These are phyloP conservation scores for Malania oleifera DNA, from an alignment of 164 flowering plant species.

Conservation along the genomic window DNA sequence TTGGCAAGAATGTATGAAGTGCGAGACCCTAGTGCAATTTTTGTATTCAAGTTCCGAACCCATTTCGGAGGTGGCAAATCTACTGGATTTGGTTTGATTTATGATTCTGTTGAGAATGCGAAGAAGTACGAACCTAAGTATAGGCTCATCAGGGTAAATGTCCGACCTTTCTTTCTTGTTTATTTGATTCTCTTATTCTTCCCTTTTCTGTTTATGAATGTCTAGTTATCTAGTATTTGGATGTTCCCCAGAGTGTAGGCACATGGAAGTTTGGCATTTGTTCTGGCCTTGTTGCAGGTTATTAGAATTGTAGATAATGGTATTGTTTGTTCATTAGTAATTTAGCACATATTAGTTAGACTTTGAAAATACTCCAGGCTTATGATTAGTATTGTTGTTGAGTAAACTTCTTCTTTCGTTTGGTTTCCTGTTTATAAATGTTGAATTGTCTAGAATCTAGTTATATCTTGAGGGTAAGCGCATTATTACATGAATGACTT, in stretches of 20 bases:
- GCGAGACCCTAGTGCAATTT: constrained; percentile 53
- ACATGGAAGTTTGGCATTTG: not conserved
- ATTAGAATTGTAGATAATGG: too few species aligned
- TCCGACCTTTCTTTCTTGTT: not conserved
- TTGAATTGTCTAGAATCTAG: too few species aligned
- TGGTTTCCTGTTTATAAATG: too few species aligned
- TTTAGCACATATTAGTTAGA: too few species aligned
- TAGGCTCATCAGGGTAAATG: constrained; percentile 68
- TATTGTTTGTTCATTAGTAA: too few species aligned
- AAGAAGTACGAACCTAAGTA: constrained; percentile 71
- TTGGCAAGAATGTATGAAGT: constrained; percentile 55
- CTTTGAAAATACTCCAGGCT: too few species aligned
- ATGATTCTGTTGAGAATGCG: constrained; percentile 61
- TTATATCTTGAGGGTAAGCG: too few species aligned
- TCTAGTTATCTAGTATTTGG: not conserved
- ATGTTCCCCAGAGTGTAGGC: not conserved
- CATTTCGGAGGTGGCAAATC: constrained; percentile 79
- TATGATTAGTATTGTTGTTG: too few species aligned
- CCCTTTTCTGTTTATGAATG: not conserved
- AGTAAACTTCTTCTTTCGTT: too few species aligned
- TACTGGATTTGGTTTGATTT: constrained; percentile 65
- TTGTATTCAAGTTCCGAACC: constrained; percentile 64
- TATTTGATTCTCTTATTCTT: not conserved
- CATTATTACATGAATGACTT: too few species aligned
- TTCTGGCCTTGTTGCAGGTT: not conserved